phyloP scores from a whole-genome alignment of 2,329 filamentous ascomycete genomes.

The Phialophora macrospora region DNA sequence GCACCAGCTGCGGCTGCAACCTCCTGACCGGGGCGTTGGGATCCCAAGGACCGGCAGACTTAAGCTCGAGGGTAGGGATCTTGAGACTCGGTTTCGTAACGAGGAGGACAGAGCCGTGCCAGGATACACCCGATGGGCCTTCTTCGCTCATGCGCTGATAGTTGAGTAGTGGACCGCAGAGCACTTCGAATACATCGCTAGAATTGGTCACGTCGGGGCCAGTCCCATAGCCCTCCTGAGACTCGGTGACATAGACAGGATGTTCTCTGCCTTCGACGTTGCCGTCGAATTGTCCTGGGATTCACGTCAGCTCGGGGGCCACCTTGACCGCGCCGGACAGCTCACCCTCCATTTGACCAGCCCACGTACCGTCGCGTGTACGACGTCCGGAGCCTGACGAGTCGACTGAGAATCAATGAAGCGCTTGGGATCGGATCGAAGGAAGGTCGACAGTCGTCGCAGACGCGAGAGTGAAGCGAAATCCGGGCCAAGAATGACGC shows the following conservation, averaged over 20 bases:
- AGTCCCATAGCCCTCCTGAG: slow-evolving; percentile 35
- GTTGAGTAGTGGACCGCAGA: slow-evolving; percentile 56
- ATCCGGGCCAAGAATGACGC: background rate
- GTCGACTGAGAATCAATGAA: background rate
- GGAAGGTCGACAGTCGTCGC: background rate
- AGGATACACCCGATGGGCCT: slow-evolving; percentile 49
- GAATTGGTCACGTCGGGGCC: slow-evolving; percentile 39
- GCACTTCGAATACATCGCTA: slow-evolving; percentile 45
- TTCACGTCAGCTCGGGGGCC: background rate
- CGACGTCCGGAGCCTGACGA: background rate
- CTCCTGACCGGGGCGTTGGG: slow-evolving; percentile 13
- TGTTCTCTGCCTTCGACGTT: slow-evolving; percentile 13
- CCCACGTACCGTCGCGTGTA: background rate
- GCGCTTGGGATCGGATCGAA: background rate
- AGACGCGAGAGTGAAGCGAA: slow-evolving; percentile 1
- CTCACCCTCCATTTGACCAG: slow-evolving; percentile 12
- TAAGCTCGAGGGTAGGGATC: slow-evolving; percentile 65
- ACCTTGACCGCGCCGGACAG: background rate
- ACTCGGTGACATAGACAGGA: slow-evolving; percentile 25
- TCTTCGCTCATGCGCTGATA: slow-evolving; percentile 52
- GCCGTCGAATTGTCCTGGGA: slow-evolving; percentile 27
- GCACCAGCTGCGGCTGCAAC: slow-evolving; percentile 37
- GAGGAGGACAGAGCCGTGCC: slow-evolving; percentile 85
- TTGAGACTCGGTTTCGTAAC: slow-evolving; percentile 75
- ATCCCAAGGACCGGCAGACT: slow-evolving; percentile 50